Evolutionary conservation across 2,329 filamentous ascomycete species (phyloP).

Genomic region (Arthroderma sp.): DNA sequence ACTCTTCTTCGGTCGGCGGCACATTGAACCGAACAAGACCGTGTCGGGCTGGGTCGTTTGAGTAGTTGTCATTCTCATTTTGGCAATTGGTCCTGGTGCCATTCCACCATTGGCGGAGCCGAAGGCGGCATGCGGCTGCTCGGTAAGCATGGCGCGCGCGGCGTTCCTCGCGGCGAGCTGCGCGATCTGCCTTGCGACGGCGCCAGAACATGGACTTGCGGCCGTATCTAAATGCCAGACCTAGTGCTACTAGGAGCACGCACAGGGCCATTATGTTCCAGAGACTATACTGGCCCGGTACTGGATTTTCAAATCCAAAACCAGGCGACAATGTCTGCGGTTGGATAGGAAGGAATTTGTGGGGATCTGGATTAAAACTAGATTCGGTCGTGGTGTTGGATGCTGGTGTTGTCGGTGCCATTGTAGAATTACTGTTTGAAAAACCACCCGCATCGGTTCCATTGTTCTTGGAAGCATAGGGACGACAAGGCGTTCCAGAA

Average conservation of each 20-base stretch:
- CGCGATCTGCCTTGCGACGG: slow-evolving; percentile 38
- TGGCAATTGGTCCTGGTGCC: slow-evolving; percentile 18
- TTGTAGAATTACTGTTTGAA: neutral
- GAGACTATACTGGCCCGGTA: too few species aligned
- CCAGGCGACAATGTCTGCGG: neutral
- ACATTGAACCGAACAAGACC: neutral
- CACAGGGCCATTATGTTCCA: slow-evolving; percentile 30
- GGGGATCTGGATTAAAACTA: neutral
- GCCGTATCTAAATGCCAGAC: slow-evolving; percentile 29
- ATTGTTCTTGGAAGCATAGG: neutral
- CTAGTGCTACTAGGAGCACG: slow-evolving; percentile 23
- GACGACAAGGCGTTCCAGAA: slow-evolving; percentile 9
- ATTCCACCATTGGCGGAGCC: slow-evolving; percentile 39
- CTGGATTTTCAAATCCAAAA: too few species aligned
- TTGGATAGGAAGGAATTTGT: neutral
- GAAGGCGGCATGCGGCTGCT: slow-evolving; percentile 39
- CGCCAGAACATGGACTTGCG: slow-evolving; percentile 30
- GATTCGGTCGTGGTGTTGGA: neutral
- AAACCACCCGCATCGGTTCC: neutral
- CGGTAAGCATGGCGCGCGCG: slow-evolving; percentile 39
- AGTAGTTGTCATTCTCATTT: slow-evolving; percentile 25
- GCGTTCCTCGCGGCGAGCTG: slow-evolving; percentile 42
- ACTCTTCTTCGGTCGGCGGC: neutral
- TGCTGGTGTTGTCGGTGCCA: neutral
- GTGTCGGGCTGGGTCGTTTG: slow-evolving; percentile 14